Evolutionary conservation across 305 asterid genomes (phyloP), one percentile per base, ranked within the genome.

Genomic region (Solanum chacoense): DNA sequence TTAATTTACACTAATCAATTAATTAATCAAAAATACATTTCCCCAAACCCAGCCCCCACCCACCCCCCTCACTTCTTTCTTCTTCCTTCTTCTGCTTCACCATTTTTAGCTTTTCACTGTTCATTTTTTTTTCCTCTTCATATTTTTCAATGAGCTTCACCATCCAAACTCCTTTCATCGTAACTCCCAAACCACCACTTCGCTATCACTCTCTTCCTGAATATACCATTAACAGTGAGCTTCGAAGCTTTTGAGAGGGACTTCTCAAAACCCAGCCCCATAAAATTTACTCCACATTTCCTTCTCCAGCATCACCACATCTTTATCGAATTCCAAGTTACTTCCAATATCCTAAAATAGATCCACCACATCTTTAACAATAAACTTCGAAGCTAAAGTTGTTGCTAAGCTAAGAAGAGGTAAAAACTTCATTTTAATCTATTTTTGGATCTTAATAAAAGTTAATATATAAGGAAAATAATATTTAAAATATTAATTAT

Each of bases 211-310:
- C 67, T 55, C 67, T 55, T 55, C 67, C 67, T 55, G 3, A 55
- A 55, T 55, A 55, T 7, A 55, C 65, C 65, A 18, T 55, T 55
- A 55, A 55, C 10, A 55, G 24, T 55, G 67, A 55, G 67, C 65
- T 18, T 55, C 67, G 10, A 55, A 55, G 67, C 74, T 92, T 93
- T 72, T 97, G 98, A 4, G 99, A 97, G 7, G 93, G 91, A 85
- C 96, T 96, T 88, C 99, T 90, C 99, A 97, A 89, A 97, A 97
- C 1, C 99, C 99, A 81, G 97, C 92, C 36, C 94, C 89, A 92
- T 94, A 94, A 87, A 97, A 97, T 72, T 90, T 91, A 8, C 93
- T 96, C 95, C 98, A 93, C 99, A 97, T 95, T 89, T 95, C 98
- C 91, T 94, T 94, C 92, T 97, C 99, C 40, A 96, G 92, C 93